These are phyloP conservation scores for Botryotinia narcissicola DNA, from an alignment of 2,329 filamentous ascomycete genomes.

Conservation along the genomic window DNA sequence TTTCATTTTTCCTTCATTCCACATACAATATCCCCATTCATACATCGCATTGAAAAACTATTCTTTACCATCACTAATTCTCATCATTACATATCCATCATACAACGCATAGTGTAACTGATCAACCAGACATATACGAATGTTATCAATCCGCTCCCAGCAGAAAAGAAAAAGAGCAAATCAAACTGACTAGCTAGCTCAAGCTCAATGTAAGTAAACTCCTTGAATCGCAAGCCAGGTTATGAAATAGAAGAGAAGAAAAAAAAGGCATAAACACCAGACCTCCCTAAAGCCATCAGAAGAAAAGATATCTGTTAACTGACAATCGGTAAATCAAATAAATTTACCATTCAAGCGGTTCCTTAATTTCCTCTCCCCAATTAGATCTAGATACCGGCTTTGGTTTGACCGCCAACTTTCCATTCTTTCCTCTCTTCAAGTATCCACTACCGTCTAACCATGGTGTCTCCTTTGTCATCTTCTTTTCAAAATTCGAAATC, in stretches of 20 bases:
- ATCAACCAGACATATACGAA: background rate
- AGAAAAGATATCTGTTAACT: background rate
- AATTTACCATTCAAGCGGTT: slow-evolving; percentile 79
- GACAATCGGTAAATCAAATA: background rate
- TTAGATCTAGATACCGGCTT: slow-evolving; percentile 79
- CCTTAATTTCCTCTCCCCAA: slow-evolving; percentile 74
- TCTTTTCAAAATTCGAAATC: slow-evolving; percentile 77
- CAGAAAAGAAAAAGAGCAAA: background rate
- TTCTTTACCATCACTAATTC: background rate
- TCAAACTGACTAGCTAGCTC: background rate
- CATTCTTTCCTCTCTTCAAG: slow-evolving; percentile 57
- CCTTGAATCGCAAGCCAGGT: background rate
- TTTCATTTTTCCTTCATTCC: background rate
- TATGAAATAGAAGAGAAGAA: background rate
- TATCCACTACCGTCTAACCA: slow-evolving; percentile 89
- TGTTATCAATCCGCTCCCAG: slow-evolving; percentile 2
- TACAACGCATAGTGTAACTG: background rate
- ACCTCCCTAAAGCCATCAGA: background rate
- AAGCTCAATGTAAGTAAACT: background rate
- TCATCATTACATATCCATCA: background rate
- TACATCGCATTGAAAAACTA: background rate
- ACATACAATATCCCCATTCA: background rate
- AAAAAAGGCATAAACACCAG: background rate
- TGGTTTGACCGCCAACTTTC: slow-evolving; percentile 55
- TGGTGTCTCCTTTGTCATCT: slow-evolving; percentile 53